These are phyloP conservation scores for Linum tenue DNA, from an alignment of 345 rosid species.

Conservation along the genomic window DNA sequence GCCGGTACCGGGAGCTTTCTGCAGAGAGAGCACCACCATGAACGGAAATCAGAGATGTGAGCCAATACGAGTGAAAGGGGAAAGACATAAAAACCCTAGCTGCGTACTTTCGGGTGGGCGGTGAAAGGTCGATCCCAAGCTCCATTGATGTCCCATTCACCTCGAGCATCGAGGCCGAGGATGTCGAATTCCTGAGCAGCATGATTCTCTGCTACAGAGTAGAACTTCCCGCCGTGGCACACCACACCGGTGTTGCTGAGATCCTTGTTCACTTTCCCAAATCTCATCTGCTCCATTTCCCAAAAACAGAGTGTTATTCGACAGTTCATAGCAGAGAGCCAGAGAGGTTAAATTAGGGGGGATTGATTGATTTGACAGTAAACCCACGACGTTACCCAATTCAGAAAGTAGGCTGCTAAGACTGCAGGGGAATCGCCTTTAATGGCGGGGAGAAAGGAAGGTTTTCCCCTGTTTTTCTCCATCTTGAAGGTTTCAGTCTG, in stretches of 20 bases:
- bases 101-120: constrained; percentile 33
- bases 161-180: constrained; percentile 15
- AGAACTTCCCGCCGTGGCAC: constrained; percentile 32
- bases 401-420: constrained; percentile 32
- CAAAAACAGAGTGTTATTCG: too few relatives aligned
- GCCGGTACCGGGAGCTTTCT: constrained; percentile 28
- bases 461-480: constrained; percentile 31
- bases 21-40: neutral
- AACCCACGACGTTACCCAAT: constrained; percentile 10
- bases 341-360: too few relatives aligned
- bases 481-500: constrained; percentile 38
- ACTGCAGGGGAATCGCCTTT: constrained; percentile 37
- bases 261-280: constrained; percentile 24
- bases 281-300: constrained; percentile 19
- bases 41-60: too few relatives aligned
- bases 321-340: too few relatives aligned
- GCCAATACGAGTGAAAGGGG: too few relatives aligned
- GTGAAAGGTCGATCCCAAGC: constrained; percentile 37
- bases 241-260: constrained; percentile 31
- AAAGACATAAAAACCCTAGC: neutral
- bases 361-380: neutral
- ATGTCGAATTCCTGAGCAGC: constrained; percentile 38
- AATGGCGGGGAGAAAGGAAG: constrained; percentile 36
- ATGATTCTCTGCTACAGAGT: constrained; percentile 26
- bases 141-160: constrained; percentile 28